phyloP scores from a whole-genome alignment of 495 filamentous ascomycete species.

The Hypoxylon subgilvum region DNA sequence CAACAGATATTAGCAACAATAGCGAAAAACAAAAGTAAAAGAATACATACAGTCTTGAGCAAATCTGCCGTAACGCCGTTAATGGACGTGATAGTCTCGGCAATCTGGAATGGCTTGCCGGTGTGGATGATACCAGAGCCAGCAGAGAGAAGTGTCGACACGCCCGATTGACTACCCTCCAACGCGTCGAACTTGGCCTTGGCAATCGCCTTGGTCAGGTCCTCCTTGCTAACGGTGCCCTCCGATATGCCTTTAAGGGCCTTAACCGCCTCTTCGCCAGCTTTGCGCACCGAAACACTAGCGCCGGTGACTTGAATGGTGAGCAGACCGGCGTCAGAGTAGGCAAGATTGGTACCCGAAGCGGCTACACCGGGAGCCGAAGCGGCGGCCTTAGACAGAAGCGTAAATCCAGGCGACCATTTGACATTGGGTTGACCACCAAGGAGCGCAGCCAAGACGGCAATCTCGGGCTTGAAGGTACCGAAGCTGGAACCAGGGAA shows the following conservation, averaged over 20 bases:
- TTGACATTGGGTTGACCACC: conserved; percentile 91
- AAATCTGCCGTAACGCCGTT: conserved; percentile 80
- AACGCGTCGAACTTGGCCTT: conserved; percentile 92
- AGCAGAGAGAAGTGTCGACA: conserved; percentile 53
- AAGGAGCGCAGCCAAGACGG: conserved; percentile 86
- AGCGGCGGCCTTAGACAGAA: conserved; percentile 78
- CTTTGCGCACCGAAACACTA: conserved; percentile 66
- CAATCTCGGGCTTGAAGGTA: conserved; percentile 85
- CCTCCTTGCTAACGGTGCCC: conserved; percentile 78
- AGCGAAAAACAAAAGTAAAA: not conserved
- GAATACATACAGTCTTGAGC: conserved; percentile 79
- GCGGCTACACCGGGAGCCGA: conserved; percentile 68
- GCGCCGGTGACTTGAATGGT: conserved; percentile 77
- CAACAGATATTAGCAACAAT: conserved; percentile 13
- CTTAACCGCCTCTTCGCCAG: conserved; percentile 71
- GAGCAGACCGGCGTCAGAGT: conserved; percentile 94
- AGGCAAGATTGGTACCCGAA: conserved; percentile 75
- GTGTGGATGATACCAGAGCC: conserved; percentile 69
- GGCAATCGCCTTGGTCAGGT: conserved; percentile 87
- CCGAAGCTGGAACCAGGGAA: conserved; percentile 87
- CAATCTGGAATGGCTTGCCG: conserved; percentile 84
- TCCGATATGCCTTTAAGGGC: conserved; percentile 77
- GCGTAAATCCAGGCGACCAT: conserved; percentile 91
- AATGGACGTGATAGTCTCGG: conserved; percentile 77
- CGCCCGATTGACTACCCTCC: conserved; percentile 78